phyloP scores from a whole-genome alignment of 2,329 filamentous ascomycete species.

The Helotiales sp. region DNA sequence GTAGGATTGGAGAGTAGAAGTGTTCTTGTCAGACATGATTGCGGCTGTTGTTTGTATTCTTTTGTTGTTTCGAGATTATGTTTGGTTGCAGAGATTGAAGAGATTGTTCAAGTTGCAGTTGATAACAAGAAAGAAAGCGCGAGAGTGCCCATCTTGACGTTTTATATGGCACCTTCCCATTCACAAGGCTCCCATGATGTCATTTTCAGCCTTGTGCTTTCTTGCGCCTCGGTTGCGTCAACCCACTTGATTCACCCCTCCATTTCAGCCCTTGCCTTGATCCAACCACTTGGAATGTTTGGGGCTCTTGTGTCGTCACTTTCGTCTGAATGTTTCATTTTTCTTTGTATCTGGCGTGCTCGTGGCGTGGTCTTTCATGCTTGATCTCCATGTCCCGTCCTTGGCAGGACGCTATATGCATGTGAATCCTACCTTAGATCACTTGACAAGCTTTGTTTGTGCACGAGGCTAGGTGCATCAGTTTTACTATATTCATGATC shows the following conservation, averaged over 20 bases:
- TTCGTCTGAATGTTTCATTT: not conserved
- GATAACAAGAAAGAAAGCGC: slow-evolving; percentile 4
- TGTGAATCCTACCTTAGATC: not conserved
- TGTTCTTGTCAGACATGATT: slow-evolving; percentile 52
- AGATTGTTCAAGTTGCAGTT: slow-evolving; percentile 10
- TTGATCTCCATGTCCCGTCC: not conserved
- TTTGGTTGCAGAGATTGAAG: not conserved
- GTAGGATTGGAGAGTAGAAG: slow-evolving; percentile 77
- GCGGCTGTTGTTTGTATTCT: slow-evolving; percentile 9
- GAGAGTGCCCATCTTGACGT: too few relatives aligned
- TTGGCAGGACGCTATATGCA: not conserved
- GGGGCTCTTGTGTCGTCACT: not conserved
- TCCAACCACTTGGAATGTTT: not conserved
- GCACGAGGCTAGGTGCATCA: not conserved
- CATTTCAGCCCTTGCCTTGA: not conserved
- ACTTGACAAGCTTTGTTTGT: not conserved
- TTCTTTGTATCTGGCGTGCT: not conserved
- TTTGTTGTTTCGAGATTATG: slow-evolving; percentile 7
- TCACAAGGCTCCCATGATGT: slow-evolving; percentile 6
- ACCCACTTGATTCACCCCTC: too few relatives aligned
- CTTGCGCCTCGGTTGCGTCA: too few relatives aligned
- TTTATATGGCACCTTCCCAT: too few relatives aligned
- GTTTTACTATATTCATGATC: not conserved
- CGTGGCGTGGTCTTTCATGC: not conserved
- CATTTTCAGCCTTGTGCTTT: slow-evolving; percentile 8